These are phyloP conservation scores for Aspergillus sp. DNA, from an alignment of 2,329 filamentous ascomycete genomes.

Conservation along the genomic window DNA sequence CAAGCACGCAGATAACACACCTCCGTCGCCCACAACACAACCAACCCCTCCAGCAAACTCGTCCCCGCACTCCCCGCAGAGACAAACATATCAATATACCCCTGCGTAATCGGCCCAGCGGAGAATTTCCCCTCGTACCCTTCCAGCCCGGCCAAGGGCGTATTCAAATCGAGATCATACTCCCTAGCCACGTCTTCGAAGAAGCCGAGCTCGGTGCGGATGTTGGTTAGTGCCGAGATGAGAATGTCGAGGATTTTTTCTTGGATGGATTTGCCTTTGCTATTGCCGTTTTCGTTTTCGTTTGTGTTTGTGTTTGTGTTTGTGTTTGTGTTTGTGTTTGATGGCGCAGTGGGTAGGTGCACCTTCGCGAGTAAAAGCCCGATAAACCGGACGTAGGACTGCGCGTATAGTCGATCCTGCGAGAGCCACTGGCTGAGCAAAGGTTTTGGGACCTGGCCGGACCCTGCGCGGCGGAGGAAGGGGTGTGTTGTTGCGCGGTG, in stretches of 20 bases:
- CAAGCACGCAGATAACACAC: constrained; percentile 62
- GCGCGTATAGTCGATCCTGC: constrained; percentile 70
- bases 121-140: constrained; percentile 16
- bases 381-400: constrained; percentile 67
- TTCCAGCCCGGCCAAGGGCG: constrained; percentile 31
- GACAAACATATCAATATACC: constrained; percentile 60
- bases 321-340: no score
- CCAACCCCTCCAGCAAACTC: constrained; percentile 64
- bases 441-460: constrained; percentile 58
- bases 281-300: no score
- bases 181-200: constrained; percentile 64
- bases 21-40: constrained; percentile 78
- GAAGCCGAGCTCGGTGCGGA: constrained; percentile 66
- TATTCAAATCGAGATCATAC: constrained; percentile 56
- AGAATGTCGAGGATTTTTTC: constrained; percentile 63
- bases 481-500: constrained; percentile 62
- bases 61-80: constrained; percentile 53
- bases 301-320: no score
- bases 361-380: constrained; percentile 65
- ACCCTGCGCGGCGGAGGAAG: constrained; percentile 66
- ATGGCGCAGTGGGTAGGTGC: constrained; percentile 45
- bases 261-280: background rate
- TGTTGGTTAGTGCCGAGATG: constrained; percentile 64
- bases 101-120: constrained; percentile 50
- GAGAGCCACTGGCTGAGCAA: constrained; percentile 66